Percentiles rank a stretch among this genome's conserved stretches.
Conservation (phyloP, 345 rosid species). For the Gossypium ekmanianum region DNA sequence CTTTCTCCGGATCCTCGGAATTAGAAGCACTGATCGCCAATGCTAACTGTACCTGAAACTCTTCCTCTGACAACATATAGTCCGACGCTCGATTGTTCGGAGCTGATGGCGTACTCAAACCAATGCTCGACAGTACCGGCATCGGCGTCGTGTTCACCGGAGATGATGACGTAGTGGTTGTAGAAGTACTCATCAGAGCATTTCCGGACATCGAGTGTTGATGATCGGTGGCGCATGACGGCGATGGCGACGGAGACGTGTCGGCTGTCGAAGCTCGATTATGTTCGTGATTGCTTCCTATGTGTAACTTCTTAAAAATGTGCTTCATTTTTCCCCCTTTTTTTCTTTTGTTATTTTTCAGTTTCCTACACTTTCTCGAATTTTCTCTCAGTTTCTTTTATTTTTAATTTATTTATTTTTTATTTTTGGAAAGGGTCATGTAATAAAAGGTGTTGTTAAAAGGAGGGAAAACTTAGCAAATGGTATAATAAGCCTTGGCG, state of each 20-base stretch:
- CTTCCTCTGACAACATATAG: slow-evolving; percentile 85
- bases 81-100: slow-evolving; percentile 36
- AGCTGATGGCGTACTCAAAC: slow-evolving; percentile 2
- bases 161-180: slow-evolving; percentile 22
- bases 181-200: slow-evolving; percentile 42
- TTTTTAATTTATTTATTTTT: neutral
- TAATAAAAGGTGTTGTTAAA: no score
- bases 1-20: slow-evolving; percentile 75
- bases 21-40: slow-evolving; percentile 92
- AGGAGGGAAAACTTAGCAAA: no score
- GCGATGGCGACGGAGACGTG: slow-evolving; percentile 18
- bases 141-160: slow-evolving; percentile 29
- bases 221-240: slow-evolving; percentile 49
- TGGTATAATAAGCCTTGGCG: neutral
- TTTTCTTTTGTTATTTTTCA: neutral
- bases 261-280: slow-evolving; percentile 57
- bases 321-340: slow-evolving; percentile 54
- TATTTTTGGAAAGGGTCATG: neutral
- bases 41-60: slow-evolving; percentile 91
- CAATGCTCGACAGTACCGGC: slow-evolving; percentile 24
- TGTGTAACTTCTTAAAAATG: slow-evolving; percentile 91
- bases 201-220: slow-evolving; percentile 29
- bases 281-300: slow-evolving; percentile 65
- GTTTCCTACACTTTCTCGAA: slow-evolving; percentile 5
- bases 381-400: neutral